These are phyloP conservation scores for Fomitopsis pinicola DNA, from an alignment of 1,284 basidiomycete species.

Conservation along the genomic window DNA sequence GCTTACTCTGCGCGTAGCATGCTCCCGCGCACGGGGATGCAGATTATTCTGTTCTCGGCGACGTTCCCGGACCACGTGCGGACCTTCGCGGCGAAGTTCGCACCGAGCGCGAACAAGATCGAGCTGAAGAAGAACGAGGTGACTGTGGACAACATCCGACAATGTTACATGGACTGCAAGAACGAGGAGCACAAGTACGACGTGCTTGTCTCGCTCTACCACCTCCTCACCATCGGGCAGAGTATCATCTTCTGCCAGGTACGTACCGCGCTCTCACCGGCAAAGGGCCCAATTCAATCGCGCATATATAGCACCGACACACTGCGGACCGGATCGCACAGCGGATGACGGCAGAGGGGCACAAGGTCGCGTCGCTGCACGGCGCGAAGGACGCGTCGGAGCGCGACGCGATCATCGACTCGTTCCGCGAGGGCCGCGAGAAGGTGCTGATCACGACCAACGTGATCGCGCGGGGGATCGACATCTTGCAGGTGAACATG, in stretches of 20 bases:
- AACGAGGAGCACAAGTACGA: slow-evolving; percentile 94
- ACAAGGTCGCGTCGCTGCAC: slow-evolving; percentile 95
- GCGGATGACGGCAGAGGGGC: slow-evolving; percentile 90
- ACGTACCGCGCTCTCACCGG: slow-evolving; percentile 1
- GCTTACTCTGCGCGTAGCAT: slow-evolving; percentile 37
- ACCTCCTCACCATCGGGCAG: slow-evolving; percentile 90
- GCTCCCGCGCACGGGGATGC: slow-evolving; percentile 61
- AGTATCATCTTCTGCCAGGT: slow-evolving; percentile 97
- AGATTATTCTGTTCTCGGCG: slow-evolving; percentile 96
- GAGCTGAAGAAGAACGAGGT: slow-evolving; percentile 94
- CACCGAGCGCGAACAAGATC: slow-evolving; percentile 95
- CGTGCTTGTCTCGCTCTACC: slow-evolving; percentile 89
- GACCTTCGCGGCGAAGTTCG: slow-evolving; percentile 86
- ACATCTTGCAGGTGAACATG: slow-evolving; percentile 99
- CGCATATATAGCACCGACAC: slow-evolving; percentile 64
- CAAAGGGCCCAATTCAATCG: neutral
- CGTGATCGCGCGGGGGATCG: slow-evolving; percentile 97
- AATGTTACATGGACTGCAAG: slow-evolving; percentile 96
- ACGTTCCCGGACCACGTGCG: slow-evolving; percentile 96
- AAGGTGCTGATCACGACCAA: slow-evolving; percentile 99
- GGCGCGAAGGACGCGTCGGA: slow-evolving; percentile 89
- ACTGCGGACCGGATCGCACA: slow-evolving; percentile 92
- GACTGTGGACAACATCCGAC: slow-evolving; percentile 91
- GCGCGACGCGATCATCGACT: slow-evolving; percentile 91
- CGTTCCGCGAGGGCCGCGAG: slow-evolving; percentile 93